Evolutionary conservation across 768 basidiomycete species (phyloP), one percentile per base, ranked within the genome.

Genomic region (Melanogaster broomeanus): DNA sequence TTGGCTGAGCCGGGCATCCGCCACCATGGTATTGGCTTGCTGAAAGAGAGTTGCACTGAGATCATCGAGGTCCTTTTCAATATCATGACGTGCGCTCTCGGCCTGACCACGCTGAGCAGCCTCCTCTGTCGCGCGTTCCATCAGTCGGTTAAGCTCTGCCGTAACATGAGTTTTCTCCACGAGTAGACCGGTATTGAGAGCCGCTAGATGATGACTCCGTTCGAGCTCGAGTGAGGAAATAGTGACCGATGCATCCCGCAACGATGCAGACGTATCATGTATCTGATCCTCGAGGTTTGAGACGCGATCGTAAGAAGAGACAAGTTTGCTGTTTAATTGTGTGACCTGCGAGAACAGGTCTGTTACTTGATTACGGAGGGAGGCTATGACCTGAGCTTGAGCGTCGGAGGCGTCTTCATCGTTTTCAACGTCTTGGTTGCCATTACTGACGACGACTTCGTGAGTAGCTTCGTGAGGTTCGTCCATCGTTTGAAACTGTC

Each of bases 21-120:
- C 93, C n/a, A 98, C 96, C 97, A 99, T 99, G 6, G 80, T 86
- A 67, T 99, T 98, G 6, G 96, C 96, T 71, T 97, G 88, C 45
- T 83, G 81, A 63, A 99, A 99, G 16, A 99, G 75, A 42, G 74
- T 81, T 15, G 93, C 93, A 55, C 93, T 93, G 54, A 99, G 84
- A 67, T 96, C 92, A 65, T 97, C 94, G 45, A 99, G 75, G 55
- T 99, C 96, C 72, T 88, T 84, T 74, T 99, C 96, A 45, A 99
- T 96, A 56, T 83, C 84, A 1, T 67, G 74, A 30, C 87, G 81
- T 5, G 92, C 93, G 44, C 76, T 83, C 69, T 96, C 95, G 1
- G 95, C 95, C 67, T 92, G 87, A 12, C 93, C 94, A 13, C 96
- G 81, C 58, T 87, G 83, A 2, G 91, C 85, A 13, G 95, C 93